A percentile compares a stretch with the other conserved stretches of the same genome.
phyloP scores from a whole-genome alignment of 495 filamentous ascomycete genomes.

The Penicillium bialowiezense region DNA sequence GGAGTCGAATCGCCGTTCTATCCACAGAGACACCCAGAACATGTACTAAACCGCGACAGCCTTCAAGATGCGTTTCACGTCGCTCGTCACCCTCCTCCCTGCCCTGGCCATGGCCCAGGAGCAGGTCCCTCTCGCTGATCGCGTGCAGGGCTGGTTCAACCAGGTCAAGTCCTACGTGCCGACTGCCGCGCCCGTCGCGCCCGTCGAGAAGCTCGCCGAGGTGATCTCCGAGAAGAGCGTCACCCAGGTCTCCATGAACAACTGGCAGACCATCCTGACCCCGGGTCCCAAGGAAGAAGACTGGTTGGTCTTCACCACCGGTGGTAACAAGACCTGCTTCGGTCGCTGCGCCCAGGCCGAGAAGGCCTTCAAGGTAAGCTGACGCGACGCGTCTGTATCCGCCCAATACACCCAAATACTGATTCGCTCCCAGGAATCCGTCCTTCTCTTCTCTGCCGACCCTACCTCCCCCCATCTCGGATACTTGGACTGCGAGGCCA shows the following conservation, averaged over 20 bases:
- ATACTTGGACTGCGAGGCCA: conserved; percentile 72
- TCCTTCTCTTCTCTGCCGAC: conserved; percentile 61
- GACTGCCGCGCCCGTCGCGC: conserved; percentile 46
- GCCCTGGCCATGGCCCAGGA: conserved; percentile 69
- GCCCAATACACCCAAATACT: conserved; percentile 11
- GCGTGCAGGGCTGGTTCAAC: conserved; percentile 63
- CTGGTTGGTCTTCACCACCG: conserved; percentile 79
- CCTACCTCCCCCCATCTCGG: conserved; percentile 69
- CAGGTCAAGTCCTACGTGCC: conserved; percentile 60
- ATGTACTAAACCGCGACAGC: conserved; percentile 18
- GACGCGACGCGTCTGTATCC: not conserved
- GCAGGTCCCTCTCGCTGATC: conserved; percentile 69
- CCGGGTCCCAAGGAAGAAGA: conserved; percentile 66
- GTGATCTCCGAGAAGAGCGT: conserved; percentile 56
- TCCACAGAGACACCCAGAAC: not conserved
- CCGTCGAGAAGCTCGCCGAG: conserved; percentile 50
- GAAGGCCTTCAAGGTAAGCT: conserved; percentile 55
- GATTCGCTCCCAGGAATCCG: conserved; percentile 54
- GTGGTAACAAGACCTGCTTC: conserved; percentile 86
- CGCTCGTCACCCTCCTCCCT: conserved; percentile 62
- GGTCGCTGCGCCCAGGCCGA: conserved; percentile 55
- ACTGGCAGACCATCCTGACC: conserved; percentile 68
- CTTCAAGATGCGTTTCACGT: conserved; percentile 68
- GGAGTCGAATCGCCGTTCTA: not conserved
- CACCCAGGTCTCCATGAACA: conserved; percentile 60